Evolutionary conservation across 805 yeast species (phyloP).

Genomic region (Saccharomyces jurei): DNA sequence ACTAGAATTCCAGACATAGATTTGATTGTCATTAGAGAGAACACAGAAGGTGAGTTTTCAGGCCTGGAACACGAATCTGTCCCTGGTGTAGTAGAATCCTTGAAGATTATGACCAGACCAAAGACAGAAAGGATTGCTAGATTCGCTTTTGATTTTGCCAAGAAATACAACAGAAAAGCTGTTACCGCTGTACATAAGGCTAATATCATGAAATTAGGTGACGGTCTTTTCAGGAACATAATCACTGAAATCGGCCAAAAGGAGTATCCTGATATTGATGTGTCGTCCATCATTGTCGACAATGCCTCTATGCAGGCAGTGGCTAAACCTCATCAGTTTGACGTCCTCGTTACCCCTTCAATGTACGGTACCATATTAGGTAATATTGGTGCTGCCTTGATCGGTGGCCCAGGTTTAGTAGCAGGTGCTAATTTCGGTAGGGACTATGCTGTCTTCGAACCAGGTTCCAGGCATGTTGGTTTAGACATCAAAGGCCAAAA

Average conservation of each 20-base stretch:
- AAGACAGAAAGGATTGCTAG: conserved; percentile 96
- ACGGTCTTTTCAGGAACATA: conserved; percentile 93
- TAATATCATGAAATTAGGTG: conserved; percentile 97
- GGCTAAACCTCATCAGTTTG: conserved; percentile 95
- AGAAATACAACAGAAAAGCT: conserved; percentile 79
- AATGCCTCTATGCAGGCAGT: conserved; percentile 99
- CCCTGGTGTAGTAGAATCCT: conserved; percentile 95
- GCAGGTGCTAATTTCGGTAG: conserved; percentile 98
- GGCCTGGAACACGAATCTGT: conserved; percentile 96
- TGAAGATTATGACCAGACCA: conserved; percentile 87
- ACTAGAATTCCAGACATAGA: conserved; percentile 84
- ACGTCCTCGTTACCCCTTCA: conserved; percentile 95
- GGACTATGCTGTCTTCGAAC: conserved; percentile 96
- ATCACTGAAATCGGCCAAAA: conserved; percentile 78
- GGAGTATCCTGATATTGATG: conserved; percentile 76
- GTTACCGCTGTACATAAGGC: conserved; percentile 99
- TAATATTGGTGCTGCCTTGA: conserved; percentile 89
- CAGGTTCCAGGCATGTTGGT: conserved; percentile 99
- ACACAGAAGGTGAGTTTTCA: conserved; percentile 99
- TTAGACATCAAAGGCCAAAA: conserved; percentile 90
- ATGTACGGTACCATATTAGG: conserved; percentile 95
- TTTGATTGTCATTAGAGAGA: conserved; percentile 93
- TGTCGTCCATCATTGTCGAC: conserved; percentile 92
- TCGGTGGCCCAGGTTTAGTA: conserved; percentile 97
- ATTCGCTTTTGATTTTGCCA: conserved; percentile 93